Percentiles rank a stretch among this genome's conserved stretches.
Evolutionary conservation across 176 grass and related monocot genomes (phyloP).

Genomic region (Phragmites australis): DNA sequence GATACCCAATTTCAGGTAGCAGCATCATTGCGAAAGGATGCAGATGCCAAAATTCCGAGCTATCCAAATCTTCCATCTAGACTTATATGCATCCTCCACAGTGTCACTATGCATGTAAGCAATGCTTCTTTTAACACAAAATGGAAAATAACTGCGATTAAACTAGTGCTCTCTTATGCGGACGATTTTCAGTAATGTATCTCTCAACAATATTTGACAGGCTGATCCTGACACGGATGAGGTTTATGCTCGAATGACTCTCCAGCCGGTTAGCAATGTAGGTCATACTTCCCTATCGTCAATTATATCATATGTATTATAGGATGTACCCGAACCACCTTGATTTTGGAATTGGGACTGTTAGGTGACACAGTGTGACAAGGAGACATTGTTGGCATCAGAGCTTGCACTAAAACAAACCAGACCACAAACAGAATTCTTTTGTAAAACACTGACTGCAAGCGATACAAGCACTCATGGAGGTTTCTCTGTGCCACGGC

Average conservation of each 20-base stretch:
- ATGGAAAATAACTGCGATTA: not conserved
- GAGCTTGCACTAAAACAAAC: conserved; percentile 64
- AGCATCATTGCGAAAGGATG: conserved; percentile 75
- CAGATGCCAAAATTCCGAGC: conserved; percentile 67
- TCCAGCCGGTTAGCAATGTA: conserved; percentile 77
- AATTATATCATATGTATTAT: conserved; percentile 25
- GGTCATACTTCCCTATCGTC: conserved; percentile 38
- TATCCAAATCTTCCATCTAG: conserved; percentile 79
- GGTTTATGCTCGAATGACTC: conserved; percentile 80
- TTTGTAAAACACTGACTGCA: conserved; percentile 81
- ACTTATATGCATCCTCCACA: conserved; percentile 72
- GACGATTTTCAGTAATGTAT: not conserved
- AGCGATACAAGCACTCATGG: conserved; percentile 93
- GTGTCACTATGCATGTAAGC: conserved; percentile 69
- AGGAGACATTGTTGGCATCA: conserved; percentile 59
- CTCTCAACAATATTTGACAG: conserved; percentile 46
- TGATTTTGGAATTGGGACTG: conserved; percentile 38
- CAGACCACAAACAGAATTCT: conserved; percentile 64
- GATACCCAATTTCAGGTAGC: conserved; percentile 62
- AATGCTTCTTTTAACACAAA: conserved; percentile 20
- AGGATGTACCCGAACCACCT: conserved; percentile 3
- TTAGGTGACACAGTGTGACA: conserved; percentile 57
- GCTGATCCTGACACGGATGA: conserved; percentile 81
- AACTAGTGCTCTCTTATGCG: conserved; percentile 9
- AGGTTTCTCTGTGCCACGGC: conserved; percentile 80